phyloP scores from a whole-genome alignment of 176 grass and related monocot genomes.

The Eragrostis nindensis region DNA sequence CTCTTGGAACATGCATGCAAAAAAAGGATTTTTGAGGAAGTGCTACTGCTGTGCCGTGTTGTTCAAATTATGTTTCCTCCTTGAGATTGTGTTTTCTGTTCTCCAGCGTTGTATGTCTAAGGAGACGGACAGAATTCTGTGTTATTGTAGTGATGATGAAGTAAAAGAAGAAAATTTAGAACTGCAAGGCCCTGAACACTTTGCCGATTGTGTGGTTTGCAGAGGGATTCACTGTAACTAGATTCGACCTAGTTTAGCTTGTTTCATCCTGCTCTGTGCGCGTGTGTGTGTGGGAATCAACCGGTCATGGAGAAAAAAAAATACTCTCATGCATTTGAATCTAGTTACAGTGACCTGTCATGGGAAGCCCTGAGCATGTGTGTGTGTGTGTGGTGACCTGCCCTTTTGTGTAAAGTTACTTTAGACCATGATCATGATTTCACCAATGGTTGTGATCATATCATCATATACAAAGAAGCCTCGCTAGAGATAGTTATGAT shows the following conservation, averaged over 20 bases:
- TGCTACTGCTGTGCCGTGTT: constrained; percentile 33
- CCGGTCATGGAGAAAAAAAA: too few relatives aligned
- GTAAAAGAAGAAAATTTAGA: constrained; percentile 15
- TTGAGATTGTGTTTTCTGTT: constrained; percentile 31
- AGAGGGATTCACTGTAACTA: constrained; percentile 42
- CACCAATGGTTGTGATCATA: background rate
- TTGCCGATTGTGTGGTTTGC: constrained; percentile 21
- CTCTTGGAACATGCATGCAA: constrained; percentile 40
- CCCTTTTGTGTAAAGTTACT: background rate
- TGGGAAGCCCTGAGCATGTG: too few relatives aligned
- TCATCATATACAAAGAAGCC: background rate
- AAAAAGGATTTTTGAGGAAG: constrained; percentile 39
- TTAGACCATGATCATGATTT: background rate
- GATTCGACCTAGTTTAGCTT: constrained; percentile 21
- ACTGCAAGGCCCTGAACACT: constrained; percentile 9
- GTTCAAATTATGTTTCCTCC: constrained; percentile 23
- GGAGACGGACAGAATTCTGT: constrained; percentile 26
- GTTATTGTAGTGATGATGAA: constrained; percentile 35
- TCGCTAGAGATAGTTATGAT: background rate
- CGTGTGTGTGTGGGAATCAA: constrained; percentile 9
- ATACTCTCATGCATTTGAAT: too few relatives aligned
- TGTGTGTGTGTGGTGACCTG: too few relatives aligned
- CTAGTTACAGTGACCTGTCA: too few relatives aligned
- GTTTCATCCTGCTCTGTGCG: background rate
- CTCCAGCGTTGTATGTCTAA: constrained; percentile 10